A percentile compares a stretch with the other conserved stretches of the same genome.
Conservation (phyloP, 306 rosid species). For the Neltuma alba region DNA sequence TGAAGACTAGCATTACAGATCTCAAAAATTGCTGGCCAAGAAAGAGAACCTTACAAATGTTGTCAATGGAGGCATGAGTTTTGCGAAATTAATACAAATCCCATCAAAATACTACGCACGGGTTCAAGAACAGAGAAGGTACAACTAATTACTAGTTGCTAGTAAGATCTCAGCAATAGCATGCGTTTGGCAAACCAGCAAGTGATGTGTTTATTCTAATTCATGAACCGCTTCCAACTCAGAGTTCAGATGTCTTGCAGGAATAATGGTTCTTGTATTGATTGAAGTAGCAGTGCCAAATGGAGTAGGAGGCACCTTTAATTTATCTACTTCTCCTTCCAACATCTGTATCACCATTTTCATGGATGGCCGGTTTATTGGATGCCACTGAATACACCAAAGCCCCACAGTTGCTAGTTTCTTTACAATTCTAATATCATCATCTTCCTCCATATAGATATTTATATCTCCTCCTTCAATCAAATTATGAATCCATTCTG, state of each 20-base stretch:
- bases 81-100: no score
- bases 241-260: background rate
- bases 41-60: background rate
- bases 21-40: background rate
- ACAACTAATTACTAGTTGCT: no score
- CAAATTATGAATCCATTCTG: conserved; percentile 25
- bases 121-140: no score
- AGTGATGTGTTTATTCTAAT: background rate
- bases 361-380: background rate
- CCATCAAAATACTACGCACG: no score
- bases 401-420: background rate
- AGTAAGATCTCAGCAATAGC: no score
- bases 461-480: background rate
- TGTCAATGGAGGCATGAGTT: no score
- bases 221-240: background rate
- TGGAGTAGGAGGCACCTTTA: conserved; percentile 15
- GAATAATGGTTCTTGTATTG: background rate
- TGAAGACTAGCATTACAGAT: background rate
- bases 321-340: conserved; percentile 3
- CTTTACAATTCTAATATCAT: background rate
- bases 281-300: background rate
- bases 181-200: background rate
- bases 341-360: conserved; percentile 25
- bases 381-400: background rate
- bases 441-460: background rate